phyloP scores from a whole-genome alignment of 352 stramenopile genomes.

The Poterioochromonas sp. region DNA sequence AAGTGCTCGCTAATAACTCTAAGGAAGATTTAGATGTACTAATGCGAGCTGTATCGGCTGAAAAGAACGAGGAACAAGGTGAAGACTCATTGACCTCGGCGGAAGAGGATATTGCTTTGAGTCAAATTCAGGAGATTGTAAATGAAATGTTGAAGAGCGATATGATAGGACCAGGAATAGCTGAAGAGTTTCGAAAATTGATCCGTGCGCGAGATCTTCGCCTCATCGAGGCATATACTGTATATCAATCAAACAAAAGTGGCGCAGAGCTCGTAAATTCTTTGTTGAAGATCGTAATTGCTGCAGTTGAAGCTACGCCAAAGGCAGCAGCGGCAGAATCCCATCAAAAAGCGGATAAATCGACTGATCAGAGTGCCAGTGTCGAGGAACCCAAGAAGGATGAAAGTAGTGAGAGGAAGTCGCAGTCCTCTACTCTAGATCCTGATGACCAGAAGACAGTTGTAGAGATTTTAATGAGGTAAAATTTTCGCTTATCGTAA shows the following conservation, averaged over 20 bases:
- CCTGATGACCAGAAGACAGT: background rate
- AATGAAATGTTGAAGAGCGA: background rate
- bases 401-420: background rate
- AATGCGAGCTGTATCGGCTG: background rate
- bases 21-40: constrained; percentile 3
- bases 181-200: background rate
- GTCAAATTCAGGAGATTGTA: background rate
- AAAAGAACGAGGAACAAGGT: background rate
- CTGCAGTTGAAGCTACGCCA: background rate
- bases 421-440: background rate
- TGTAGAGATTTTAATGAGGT: background rate
- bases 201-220: background rate
- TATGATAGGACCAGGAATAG: background rate
- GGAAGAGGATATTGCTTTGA: background rate
- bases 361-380: background rate
- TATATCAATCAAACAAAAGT: background rate
- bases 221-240: background rate
- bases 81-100: background rate
- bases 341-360: background rate
- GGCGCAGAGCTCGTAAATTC: background rate
- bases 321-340: background rate
- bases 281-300: constrained; percentile 1
- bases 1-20: constrained; percentile 15
- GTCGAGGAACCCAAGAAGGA: background rate
- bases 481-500: background rate